phyloP scores from a whole-genome alignment of 108 stramenopile species.

The Nannochloropsis gaditana region DNA sequence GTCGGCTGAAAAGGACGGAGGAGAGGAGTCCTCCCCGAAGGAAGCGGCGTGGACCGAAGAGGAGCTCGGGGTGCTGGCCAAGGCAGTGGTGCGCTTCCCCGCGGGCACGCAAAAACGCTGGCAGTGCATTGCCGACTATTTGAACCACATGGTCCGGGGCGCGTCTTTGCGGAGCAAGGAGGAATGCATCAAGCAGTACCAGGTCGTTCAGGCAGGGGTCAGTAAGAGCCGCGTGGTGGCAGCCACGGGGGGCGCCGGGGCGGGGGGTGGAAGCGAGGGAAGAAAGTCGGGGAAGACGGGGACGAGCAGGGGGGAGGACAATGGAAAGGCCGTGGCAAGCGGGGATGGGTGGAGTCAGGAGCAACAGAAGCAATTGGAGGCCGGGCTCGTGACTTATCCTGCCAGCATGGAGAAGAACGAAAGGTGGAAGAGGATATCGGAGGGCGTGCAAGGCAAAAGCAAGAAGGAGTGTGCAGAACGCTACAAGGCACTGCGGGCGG shows the following conservation, averaged over 20 bases:
- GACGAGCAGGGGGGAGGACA: neutral
- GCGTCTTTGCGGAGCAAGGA: constrained; percentile 73
- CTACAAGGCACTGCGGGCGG: constrained; percentile 65
- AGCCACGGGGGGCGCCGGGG: neutral
- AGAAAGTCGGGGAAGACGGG: neutral
- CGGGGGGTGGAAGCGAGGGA: neutral
- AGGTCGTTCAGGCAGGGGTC: constrained; percentile 46
- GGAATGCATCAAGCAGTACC: constrained; percentile 88
- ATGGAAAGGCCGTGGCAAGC: neutral
- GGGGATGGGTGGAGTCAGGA: constrained; percentile 72
- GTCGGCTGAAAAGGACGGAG: no score
- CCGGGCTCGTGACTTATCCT: constrained; percentile 70
- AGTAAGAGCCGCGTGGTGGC: neutral
- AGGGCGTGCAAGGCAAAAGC: constrained; percentile 72
- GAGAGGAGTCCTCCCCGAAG: neutral
- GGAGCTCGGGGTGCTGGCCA: constrained; percentile 79
- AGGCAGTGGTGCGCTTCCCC: constrained; percentile 86
- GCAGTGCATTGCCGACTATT: constrained; percentile 82
- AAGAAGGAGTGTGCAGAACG: constrained; percentile 92
- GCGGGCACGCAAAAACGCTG: constrained; percentile 85
- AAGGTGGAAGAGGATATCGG: constrained; percentile 84
- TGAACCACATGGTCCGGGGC: constrained; percentile 50
- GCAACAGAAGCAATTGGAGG: constrained; percentile 82
- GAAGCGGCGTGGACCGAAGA: constrained; percentile 70
- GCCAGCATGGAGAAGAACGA: constrained; percentile 93